Evolutionary conservation across 139 green algal species (phyloP), one percentile per base, ranked within the genome.

Genomic region (Dunaliella primolecta): DNA sequence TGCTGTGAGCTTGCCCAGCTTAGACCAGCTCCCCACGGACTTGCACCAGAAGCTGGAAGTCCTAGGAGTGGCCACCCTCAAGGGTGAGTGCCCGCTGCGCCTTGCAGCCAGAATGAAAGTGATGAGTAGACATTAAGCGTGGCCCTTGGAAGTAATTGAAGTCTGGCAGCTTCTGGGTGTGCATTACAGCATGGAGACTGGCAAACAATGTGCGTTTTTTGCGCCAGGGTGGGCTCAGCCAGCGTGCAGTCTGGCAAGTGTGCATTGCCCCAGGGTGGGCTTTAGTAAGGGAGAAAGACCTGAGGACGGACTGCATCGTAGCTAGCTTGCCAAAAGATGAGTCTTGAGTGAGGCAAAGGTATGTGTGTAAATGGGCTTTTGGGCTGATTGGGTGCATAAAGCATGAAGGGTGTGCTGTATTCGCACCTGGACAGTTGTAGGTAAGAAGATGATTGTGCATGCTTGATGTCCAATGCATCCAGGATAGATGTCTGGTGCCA

Each of bases 11-110:
- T 29, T 82, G 15, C 35, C 29, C 30, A 29, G 30, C 71, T 11
- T 3, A 7, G n/a, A 2, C 15, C 71, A 89, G 32, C 86, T 89
- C 64, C 85, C 85, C 36, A 55, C 72, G 38, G 86, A 89, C 86
- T 78, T 89, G 78, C 86, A 89, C 36, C 82, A 77, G 38, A 77
- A 77, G 80, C 80, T 84, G 80, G 80, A 84, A 55, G 32, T 46
- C 2, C 75, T 84, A 55, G 80, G 80, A 24, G 80, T 27, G 25
- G 78, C 78, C 46, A 64, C 46, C 7, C 46, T 64, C 46, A 64
- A 64, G 46, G 46, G 46, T 64, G n/a, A 64, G 46, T 7, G 7
- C 46, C 15, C 7, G 46, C 15, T 64, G 46, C 7, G 7, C 7
- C 46, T 25, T 64, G 35, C 78, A 32, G 15, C 21, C 29, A 35